Conservation (phyloP, 2,329 filamentous ascomycete species). For the Aurifilum marmelostoma region DNA sequence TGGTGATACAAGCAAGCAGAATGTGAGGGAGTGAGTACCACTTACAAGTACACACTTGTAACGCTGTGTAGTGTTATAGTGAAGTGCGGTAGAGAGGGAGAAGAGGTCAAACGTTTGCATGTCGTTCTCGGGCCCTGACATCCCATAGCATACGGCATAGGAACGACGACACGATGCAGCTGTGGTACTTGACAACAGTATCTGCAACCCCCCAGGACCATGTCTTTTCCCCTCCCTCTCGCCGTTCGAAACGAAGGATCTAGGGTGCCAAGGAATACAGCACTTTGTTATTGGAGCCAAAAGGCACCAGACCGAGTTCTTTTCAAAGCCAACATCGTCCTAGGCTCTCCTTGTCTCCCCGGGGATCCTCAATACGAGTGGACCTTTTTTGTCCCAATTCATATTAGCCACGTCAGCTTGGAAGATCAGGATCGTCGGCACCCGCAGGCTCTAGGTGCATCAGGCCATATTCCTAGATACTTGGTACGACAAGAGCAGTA, state of each 20-base stretch:
- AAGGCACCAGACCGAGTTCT: neutral
- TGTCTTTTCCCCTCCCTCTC: neutral
- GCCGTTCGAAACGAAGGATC: neutral
- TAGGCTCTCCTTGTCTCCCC: no score
- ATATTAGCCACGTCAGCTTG: neutral
- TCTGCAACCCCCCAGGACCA: neutral
- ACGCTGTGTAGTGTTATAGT: neutral
- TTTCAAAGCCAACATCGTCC: neutral
- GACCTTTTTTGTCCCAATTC: neutral
- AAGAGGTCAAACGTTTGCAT: neutral
- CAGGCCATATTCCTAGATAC: neutral
- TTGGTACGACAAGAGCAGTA: neutral
- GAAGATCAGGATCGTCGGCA: neutral
- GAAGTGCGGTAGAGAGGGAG: no score
- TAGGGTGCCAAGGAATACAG: neutral
- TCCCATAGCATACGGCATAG: no score
- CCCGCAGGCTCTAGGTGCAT: neutral
- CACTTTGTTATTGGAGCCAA: neutral
- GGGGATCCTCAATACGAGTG: neutral
- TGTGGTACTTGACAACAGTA: neutral
- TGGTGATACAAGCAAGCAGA: no score
- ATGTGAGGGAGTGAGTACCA: no score
- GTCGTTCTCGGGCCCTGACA: no score
- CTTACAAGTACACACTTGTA: no score
- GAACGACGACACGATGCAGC: neutral